Base-by-base conservation (phyloP, 768 basidiomycete species). In the Rhodotorula diobovata region DNA sequence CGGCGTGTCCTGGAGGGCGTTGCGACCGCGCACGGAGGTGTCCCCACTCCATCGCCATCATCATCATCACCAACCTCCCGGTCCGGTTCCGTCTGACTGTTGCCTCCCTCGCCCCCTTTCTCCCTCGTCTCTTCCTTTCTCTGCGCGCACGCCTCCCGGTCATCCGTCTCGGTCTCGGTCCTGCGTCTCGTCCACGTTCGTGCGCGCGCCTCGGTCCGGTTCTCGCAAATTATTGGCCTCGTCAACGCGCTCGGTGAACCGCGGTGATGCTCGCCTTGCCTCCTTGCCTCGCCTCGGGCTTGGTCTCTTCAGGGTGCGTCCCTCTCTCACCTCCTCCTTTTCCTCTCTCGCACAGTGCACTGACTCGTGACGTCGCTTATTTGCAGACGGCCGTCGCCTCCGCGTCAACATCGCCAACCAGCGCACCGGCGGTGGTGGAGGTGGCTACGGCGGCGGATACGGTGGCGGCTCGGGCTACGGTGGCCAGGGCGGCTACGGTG, bases 341-440 rank as follows among this genome's bases (percentile, higher is more conserved):
- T 10, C 48, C n/a, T n/a, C 48, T 5, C 59, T 9, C 7, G 2
- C 28, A 1, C 32, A 30, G 28, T 32, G 16, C 23, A 62, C 67
- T 67, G 54, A 68, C 56, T 12, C 25, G 18, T 23, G 28, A 34
- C 25, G 12, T 2, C 73, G 25, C 15, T 23, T 34, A 25, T 25
- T 25, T 12, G 21, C 30, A 75, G 95, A 97, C 82, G 93, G 94
- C 61, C 87, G 95, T 75, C 85, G 90, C 70, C 87, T 98, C 79
- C 92, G 92, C 81, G 86, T 87, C 62, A 97, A 95, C 84, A 83
- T 83, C 55, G 82, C 82, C 77, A 83, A 83, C 80, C 76, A 72
- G 63, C 73, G 73, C 70, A 71, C 70, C 53, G 73, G 73, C 30
- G 73, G 73, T 45, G 73, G 73, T 50, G 73, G 73, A 21, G 67